Base-by-base conservation (phyloP, 768 basidiomycete genomes). In the Hortiboletus flavorubellus region DNA sequence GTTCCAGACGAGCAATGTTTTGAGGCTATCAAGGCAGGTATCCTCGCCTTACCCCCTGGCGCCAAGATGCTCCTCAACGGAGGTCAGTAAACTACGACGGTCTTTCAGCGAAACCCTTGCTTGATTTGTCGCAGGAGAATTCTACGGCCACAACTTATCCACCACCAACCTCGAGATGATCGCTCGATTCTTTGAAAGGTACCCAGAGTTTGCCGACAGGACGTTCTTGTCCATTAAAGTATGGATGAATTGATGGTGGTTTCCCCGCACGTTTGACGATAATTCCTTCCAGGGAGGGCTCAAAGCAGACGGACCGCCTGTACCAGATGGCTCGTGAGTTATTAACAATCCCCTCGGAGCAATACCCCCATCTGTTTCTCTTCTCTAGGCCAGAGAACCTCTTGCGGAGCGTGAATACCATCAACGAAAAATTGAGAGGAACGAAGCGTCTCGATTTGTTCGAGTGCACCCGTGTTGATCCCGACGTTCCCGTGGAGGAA, bases 381-480 rank as follows among this genome's bases (percentile, higher is more conserved):
- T 26, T 29, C 5, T 38, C 3, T 35, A 66, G 68, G 14, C 52
- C 63, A 9, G 79, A 77, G 50, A 77, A 75, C 64, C 64, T 83
- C 7, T 67, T 76, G 12, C 64, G 72, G 23, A 82, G 84, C 31
- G 60, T 83, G 14, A 66, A 74, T 18, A 65, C 68, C 23, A 70
- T 79, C 61, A 73, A 77, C 56, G 69, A 67, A 6, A 72, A 72
- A 18, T 71, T 86, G n/a, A 77, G 80, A 8, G 76, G 78, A 26
- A 77, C 72, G 58, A 83, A 82, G 66, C 77, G 73, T 38, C 64
- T 87, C 55, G 86, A 88, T 64, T 65, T 88, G 2, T 89, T 78
- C 67, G 69, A 86, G 65, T 72, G 72, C 26, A 77, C 80, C 3
- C 74, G 81, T 5, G 68, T 80, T 15, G 80, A 82, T 33, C 63